Conservation (phyloP, 1,139 yeast genomes). For the Candida pseudocylindracea region DNA sequence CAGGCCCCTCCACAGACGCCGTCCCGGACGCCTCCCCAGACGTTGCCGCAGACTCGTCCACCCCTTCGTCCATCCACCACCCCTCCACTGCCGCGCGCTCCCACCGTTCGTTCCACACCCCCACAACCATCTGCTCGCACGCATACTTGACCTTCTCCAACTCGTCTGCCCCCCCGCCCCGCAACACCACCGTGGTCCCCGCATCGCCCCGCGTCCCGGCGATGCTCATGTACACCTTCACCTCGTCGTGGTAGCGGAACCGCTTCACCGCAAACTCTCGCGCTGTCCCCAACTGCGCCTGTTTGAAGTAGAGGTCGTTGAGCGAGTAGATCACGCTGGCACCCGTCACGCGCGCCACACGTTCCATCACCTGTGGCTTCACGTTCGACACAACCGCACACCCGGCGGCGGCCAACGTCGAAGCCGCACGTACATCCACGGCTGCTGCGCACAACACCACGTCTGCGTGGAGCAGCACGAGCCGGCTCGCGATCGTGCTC, state of each 20-base stretch:
- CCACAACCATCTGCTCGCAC: slow-evolving; percentile 59
- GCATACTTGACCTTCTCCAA: slow-evolving; percentile 55
- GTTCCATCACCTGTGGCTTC: slow-evolving; percentile 63
- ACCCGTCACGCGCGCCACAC: slow-evolving; percentile 59
- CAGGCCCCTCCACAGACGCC: too few species aligned
- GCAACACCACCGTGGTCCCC: slow-evolving; percentile 64
- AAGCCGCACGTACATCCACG: slow-evolving; percentile 67
- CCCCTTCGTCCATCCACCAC: too few species aligned
- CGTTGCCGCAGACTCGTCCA: too few species aligned
- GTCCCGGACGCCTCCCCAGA: too few species aligned
- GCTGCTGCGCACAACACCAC: slow-evolving; percentile 62
- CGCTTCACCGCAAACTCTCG: slow-evolving; percentile 47
- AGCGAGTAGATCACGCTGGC: slow-evolving; percentile 49
- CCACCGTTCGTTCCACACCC: slow-evolving; percentile 26
- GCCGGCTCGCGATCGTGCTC: slow-evolving; percentile 58
- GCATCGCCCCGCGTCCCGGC: slow-evolving; percentile 53
- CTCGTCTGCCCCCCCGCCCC: slow-evolving; percentile 49
- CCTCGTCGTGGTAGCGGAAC: slow-evolving; percentile 26
- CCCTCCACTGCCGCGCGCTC: too few species aligned
- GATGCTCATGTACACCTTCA: slow-evolving; percentile 56
- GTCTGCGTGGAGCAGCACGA: slow-evolving; percentile 59
- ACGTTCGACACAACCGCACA: slow-evolving; percentile 62
- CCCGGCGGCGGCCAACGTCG: slow-evolving; percentile 47
- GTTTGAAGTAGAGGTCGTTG: slow-evolving; percentile 23
- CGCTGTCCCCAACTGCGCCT: slow-evolving; percentile 51